Conservation (phyloP, 2,329 filamentous ascomycete species). For the Stagonosporopsis rhizophila region DNA sequence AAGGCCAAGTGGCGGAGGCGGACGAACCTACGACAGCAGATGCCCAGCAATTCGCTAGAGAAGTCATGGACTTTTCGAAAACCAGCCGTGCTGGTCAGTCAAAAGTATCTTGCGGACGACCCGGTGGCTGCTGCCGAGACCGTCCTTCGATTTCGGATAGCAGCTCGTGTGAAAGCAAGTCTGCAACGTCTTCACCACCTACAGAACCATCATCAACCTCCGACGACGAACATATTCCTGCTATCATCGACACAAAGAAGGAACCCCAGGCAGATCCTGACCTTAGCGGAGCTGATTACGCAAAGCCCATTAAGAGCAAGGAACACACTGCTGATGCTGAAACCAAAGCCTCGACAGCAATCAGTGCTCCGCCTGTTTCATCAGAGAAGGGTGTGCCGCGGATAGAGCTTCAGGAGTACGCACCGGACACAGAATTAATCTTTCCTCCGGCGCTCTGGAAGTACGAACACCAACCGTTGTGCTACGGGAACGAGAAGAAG, state of each 20-base stretch:
- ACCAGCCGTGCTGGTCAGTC: slow-evolving; percentile 35
- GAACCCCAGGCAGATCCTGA: slow-evolving; percentile 29
- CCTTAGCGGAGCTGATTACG: slow-evolving; percentile 43
- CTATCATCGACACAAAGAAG: slow-evolving; percentile 32
- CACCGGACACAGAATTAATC: slow-evolving; percentile 88
- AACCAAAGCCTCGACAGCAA: slow-evolving; percentile 57
- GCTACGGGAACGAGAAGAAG: slow-evolving; percentile 92
- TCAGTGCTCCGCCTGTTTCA: slow-evolving; percentile 52
- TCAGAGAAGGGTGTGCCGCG: slow-evolving; percentile 62
- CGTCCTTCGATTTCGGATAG: slow-evolving; percentile 32
- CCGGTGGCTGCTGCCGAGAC: slow-evolving; percentile 49
- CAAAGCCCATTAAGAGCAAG: slow-evolving; percentile 46
- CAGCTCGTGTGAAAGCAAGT: slow-evolving; percentile 39
- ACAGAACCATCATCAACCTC: slow-evolving; percentile 38
- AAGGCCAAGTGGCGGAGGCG: slow-evolving; percentile 58
- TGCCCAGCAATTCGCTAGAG: slow-evolving; percentile 34
- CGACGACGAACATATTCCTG: slow-evolving; percentile 39
- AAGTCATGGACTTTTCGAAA: slow-evolving; percentile 31
- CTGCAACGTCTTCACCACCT: slow-evolving; percentile 35
- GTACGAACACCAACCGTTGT: slow-evolving; percentile 77
- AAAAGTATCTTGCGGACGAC: slow-evolving; percentile 45
- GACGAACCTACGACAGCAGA: slow-evolving; percentile 57
- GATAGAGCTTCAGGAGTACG: slow-evolving; percentile 86
- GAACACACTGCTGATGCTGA: slow-evolving; percentile 47
- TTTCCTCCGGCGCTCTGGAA: slow-evolving; percentile 86